Conservation (phyloP, 208 protist species). For the Entamoeba dispar region DNA sequence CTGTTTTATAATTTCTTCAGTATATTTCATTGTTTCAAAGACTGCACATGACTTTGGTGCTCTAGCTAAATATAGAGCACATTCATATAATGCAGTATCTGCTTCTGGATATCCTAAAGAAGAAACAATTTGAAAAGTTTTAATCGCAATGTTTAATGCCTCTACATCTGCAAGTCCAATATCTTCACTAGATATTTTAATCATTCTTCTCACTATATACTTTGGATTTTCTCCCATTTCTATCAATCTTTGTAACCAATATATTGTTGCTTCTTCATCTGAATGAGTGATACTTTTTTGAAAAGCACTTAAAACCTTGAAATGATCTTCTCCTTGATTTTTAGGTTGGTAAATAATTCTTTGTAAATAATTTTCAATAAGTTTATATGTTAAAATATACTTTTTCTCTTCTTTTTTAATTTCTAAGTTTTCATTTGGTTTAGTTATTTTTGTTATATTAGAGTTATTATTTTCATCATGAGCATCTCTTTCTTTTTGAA, state of each 20-base stretch:
- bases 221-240: constrained; percentile 26
- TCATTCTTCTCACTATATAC: constrained; percentile 34
- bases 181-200: constrained; percentile 39
- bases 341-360: background rate
- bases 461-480: background rate
- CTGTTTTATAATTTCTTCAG: background rate
- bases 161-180: constrained; percentile 28
- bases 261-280: constrained; percentile 35
- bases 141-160: background rate
- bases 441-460: background rate
- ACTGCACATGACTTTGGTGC: background rate
- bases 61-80: background rate
- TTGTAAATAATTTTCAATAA: background rate
- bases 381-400: background rate
- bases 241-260: constrained; percentile 31
- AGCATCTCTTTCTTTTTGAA: background rate
- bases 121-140: background rate
- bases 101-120: background rate
- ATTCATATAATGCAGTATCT: background rate
- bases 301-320: background rate
- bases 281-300: background rate
- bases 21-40: background rate
- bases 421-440: background rate
- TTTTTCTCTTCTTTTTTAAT: background rate
- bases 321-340: background rate